Percentiles rank a stretch among this genome's conserved stretches.
Evolutionary conservation across 192 early-diverging fungal genomes (phyloP).

Genomic region (Entomortierella parvispora): DNA sequence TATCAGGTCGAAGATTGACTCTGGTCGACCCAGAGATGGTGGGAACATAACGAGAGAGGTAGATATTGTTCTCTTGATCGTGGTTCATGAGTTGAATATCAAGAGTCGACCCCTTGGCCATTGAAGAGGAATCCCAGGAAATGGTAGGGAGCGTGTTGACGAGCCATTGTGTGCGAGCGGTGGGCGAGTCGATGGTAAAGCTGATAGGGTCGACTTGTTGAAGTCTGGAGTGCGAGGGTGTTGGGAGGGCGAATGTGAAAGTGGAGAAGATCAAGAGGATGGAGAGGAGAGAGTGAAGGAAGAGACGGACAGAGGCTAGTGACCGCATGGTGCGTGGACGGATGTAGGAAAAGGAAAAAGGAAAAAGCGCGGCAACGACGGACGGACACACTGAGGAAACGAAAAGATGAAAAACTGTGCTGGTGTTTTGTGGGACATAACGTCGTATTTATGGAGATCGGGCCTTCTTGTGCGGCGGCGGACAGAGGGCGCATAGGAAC

Average conservation of each 20-base stretch:
- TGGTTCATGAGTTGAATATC: conserved; percentile 14
- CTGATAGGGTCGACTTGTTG: not conserved
- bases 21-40: not conserved
- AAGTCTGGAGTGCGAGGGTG: not conserved
- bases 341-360: too few relatives aligned
- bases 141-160: not conserved
- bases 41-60: conserved; percentile 13
- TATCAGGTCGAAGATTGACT: conserved; percentile 8
- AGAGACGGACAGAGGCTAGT: too few relatives aligned
- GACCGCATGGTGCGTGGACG: too few relatives aligned
- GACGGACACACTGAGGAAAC: too few relatives aligned
- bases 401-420: too few relatives aligned
- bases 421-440: too few relatives aligned
- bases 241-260: not conserved
- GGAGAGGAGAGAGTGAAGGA: not conserved
- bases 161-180: not conserved
- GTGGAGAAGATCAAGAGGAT: not conserved
- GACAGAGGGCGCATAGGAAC: too few relatives aligned
- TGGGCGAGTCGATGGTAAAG: not conserved
- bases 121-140: conserved; percentile 2
- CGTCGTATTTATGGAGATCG: too few relatives aligned
- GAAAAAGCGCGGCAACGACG: too few relatives aligned
- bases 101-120: conserved; percentile 10
- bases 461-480: too few relatives aligned
- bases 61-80: not conserved